Evolutionary conservation across 2,329 filamentous ascomycete species (phyloP).

Genomic region (Curvularia verruculosa): DNA sequence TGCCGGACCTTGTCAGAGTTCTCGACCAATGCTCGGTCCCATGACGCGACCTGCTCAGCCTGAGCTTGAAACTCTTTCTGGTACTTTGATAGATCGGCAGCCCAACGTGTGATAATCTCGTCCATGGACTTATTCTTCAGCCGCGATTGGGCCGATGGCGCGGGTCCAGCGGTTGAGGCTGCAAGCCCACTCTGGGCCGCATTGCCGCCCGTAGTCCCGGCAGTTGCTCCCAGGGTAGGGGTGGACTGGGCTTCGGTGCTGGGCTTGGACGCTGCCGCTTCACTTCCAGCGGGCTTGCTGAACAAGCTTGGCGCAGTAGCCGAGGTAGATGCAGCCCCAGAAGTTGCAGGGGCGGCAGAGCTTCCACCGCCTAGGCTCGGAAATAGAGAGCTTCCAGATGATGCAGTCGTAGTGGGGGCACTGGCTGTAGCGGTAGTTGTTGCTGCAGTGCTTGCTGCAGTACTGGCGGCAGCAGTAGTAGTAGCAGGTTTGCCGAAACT

Average conservation of each 20-base stretch:
- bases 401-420: conserved; percentile 23
- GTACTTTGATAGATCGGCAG: conserved; percentile 91
- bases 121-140: conserved; percentile 99
- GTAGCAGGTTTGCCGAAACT: conserved; percentile 24
- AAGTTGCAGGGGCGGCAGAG: conserved; percentile 27
- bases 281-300: conserved; percentile 29
- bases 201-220: conserved; percentile 25
- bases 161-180: conserved; percentile 78
- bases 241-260: conserved; percentile 33
- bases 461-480: conserved; percentile 23
- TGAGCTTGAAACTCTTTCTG: conserved; percentile 96
- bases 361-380: conserved; percentile 25
- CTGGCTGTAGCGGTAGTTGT: conserved; percentile 27
- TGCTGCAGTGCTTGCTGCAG: conserved; percentile 27
- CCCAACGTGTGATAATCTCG: conserved; percentile 97
- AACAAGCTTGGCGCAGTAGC: conserved; percentile 27
- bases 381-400: conserved; percentile 29
- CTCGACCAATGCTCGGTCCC: conserved; percentile 91
- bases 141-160: conserved; percentile 79
- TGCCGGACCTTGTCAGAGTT: conserved; percentile 96
- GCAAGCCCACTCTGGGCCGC: conserved; percentile 57
- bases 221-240: conserved; percentile 22
- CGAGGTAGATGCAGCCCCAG: conserved; percentile 20
- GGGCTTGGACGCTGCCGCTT: conserved; percentile 28
- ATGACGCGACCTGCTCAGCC: conserved; percentile 82